Base-by-base conservation (phyloP, 352 stramenopile species). In the Phytophthora capsici region DNA sequence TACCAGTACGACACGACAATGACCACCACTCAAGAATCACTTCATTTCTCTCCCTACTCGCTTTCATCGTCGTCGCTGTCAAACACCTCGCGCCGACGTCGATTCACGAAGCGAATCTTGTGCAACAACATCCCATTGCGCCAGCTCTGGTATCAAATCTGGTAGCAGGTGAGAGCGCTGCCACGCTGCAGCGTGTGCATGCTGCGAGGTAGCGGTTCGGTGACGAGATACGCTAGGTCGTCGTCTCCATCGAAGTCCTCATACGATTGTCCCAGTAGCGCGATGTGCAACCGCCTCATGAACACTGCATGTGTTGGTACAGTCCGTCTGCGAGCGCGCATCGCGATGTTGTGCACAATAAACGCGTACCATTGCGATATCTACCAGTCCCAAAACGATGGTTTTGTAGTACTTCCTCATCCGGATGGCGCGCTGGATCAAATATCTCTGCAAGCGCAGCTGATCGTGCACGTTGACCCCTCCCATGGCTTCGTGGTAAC, bases 371-470 rank as follows among this genome's bases (percentile, higher is more conserved):
- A 70, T 46, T 6, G 62, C 51, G 30, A 67, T 55, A 40, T 75
- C 67, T 1, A 75, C 45, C 26, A 75, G 22, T 1, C 52, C 57
- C 2, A 76, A 30, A 55, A 76, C 66, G 16, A 72, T 36, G 3
- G 30, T 61, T 12, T 72, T 76, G 68, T 69, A 66, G 43, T 72
- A 72, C 36, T 71, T 69, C 1, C 32, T 4, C 34, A 76, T 54
- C 0, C 46, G 0, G 37, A 45, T 40, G 10, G 40, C 22, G 0
- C 48, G 56, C 23, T 71, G 60, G 6, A 75, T 59, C 0, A 56
- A 67, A 8, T 13, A 38, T 41, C 30, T 10, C 14, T 55, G 47
- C 1, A 70, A 38, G 0, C 59, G 56, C 4, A 71, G n/a, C 37
- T 71, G 63, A 14, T 66, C 56, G 22, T 71, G 56, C 10, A 55